These are phyloP conservation scores for Laguncularia racemosa DNA, from an alignment of 345 rosid genomes.

Conservation along the genomic window DNA sequence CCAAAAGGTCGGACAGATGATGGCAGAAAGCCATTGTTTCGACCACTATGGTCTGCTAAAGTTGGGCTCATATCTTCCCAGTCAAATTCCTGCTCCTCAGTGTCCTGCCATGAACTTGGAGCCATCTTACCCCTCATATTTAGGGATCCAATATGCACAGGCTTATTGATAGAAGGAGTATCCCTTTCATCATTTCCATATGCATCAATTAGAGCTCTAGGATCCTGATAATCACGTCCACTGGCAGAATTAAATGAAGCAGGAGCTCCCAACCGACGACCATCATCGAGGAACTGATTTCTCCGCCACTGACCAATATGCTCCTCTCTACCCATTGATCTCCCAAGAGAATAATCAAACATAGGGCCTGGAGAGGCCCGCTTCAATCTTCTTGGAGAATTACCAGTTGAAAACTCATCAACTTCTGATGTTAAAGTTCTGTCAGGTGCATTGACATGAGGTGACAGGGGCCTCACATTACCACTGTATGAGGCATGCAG, in stretches of 20 bases:
- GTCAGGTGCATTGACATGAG: constrained; percentile 33
- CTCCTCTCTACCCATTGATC: constrained; percentile 41
- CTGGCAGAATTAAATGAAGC: constrained; percentile 27
- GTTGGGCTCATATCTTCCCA: constrained; percentile 99
- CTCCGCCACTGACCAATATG: constrained; percentile 53
- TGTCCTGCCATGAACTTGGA: constrained; percentile 82
- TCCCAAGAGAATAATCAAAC: constrained; percentile 46
- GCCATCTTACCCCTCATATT: constrained; percentile 48
- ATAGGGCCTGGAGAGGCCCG: constrained; percentile 48
- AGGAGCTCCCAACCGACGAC: constrained; percentile 29
- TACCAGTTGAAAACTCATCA: constrained; percentile 42
- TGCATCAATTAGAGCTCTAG: constrained; percentile 92
- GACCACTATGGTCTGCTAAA: constrained; percentile 36
- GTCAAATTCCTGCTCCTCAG: constrained; percentile 98
- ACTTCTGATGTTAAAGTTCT: constrained; percentile 28
- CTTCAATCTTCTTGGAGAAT: constrained; percentile 60
- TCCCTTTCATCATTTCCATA: constrained; percentile 84
- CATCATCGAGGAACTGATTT: constrained; percentile 40
- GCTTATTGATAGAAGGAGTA: constrained; percentile 33
- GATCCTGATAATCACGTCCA: constrained; percentile 58
- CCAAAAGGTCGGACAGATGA: constrained; percentile 42
- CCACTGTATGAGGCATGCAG: constrained; percentile 31
- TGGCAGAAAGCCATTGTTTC: constrained; percentile 39
- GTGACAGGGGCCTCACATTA: constrained; percentile 32
- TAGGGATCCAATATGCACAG: constrained; percentile 30